phyloP scores from a whole-genome alignment of 2,329 filamentous ascomycete genomes.

The Scolecobasidium constrictum region DNA sequence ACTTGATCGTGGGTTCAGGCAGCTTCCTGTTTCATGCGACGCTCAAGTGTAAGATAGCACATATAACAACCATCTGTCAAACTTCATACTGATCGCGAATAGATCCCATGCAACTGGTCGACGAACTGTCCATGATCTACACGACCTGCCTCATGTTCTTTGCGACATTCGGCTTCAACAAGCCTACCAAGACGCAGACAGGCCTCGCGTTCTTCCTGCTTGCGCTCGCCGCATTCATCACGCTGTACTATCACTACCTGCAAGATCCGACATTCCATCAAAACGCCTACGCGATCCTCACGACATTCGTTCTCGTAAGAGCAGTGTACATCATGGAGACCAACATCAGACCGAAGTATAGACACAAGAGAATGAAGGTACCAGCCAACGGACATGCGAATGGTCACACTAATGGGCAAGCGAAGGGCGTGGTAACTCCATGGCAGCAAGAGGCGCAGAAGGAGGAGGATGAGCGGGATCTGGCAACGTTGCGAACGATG shows the following conservation, averaged over 20 bases:
- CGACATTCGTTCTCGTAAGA: conserved; percentile 56
- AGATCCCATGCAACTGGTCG: conserved; percentile 62
- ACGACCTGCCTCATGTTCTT: conserved; percentile 60
- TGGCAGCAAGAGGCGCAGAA: conserved; percentile 25
- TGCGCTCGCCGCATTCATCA: conserved; percentile 51
- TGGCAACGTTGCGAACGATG: conserved; percentile 53
- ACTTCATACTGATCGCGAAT: neutral
- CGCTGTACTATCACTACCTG: conserved; percentile 68
- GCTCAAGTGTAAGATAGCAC: conserved; percentile 42
- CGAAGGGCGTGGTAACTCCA: conserved; percentile 13
- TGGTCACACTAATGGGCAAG: neutral
- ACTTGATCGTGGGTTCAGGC: conserved; percentile 49
- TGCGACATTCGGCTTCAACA: conserved; percentile 62
- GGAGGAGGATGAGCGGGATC: conserved; percentile 43
- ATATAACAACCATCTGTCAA: neutral
- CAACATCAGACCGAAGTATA: conserved; percentile 47
- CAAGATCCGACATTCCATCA: conserved; percentile 80
- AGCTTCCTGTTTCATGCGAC: conserved; percentile 55
- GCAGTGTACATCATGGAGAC: conserved; percentile 70
- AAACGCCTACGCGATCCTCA: conserved; percentile 63
- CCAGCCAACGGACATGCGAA: conserved; percentile 13
- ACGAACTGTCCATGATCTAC: conserved; percentile 63
- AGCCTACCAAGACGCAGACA: conserved; percentile 38
- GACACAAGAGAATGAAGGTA: conserved; percentile 24
- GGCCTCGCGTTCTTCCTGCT: conserved; percentile 48